phyloP scores from a whole-genome alignment of 306 rosid genomes.

The Argentina anserina region DNA sequence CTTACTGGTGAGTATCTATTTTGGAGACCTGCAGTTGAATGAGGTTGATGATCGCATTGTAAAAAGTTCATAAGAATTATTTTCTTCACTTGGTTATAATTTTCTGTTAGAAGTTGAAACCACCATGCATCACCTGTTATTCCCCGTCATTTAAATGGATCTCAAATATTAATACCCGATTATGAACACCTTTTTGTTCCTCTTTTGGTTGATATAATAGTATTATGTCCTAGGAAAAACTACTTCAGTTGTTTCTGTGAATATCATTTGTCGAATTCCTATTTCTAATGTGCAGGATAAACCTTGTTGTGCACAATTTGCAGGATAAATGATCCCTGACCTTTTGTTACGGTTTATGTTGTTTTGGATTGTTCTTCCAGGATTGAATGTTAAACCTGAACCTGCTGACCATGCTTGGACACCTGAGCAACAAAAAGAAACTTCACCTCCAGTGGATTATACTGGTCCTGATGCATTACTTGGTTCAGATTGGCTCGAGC shows the following conservation, averaged over 20 bases:
- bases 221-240: background rate
- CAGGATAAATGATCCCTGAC: background rate
- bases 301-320: background rate
- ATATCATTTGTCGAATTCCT: background rate
- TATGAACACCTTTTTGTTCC: background rate
- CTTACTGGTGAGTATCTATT: slow-evolving; percentile 54
- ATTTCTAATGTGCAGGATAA: slow-evolving; percentile 5
- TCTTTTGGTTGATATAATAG: background rate
- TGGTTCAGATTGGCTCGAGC: slow-evolving; percentile 64
- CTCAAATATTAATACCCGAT: background rate
- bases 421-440: slow-evolving; percentile 43
- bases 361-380: slow-evolving; percentile 37
- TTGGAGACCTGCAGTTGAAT: slow-evolving; percentile 13
- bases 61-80: background rate
- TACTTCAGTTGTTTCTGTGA: background rate
- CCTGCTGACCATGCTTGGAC: slow-evolving; percentile 45
- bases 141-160: background rate
- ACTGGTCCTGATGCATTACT: slow-evolving; percentile 60
- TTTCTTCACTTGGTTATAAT: background rate
- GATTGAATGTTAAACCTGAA: slow-evolving; percentile 51
- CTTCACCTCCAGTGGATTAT: slow-evolving; percentile 15
- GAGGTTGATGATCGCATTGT: slow-evolving; percentile 5
- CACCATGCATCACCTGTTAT: background rate
- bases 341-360: background rate
- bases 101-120: background rate